Percentiles rank a stretch among this genome's conserved stretches.
These are phyloP conservation scores for Blastobotrys ciferrii DNA, from an alignment of 1,139 yeast genomes.

Conservation along the genomic window DNA sequence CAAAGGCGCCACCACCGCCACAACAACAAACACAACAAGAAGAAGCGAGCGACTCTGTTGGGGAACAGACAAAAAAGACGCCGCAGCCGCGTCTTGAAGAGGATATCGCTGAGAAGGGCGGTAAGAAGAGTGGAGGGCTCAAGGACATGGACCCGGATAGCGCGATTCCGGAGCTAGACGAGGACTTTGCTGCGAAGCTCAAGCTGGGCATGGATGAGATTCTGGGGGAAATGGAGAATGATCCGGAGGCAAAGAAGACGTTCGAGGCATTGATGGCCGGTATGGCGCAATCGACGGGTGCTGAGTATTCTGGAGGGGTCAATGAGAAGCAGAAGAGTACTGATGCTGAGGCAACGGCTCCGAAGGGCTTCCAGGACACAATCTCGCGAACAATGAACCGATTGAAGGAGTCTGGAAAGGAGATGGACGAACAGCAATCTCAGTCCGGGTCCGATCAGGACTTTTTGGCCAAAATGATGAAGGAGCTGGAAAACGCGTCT, in stretches of 20 bases:
- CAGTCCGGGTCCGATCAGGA: constrained; percentile 45
- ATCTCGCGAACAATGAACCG: constrained; percentile 81
- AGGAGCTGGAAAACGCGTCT: constrained; percentile 61
- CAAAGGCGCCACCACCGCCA: constrained; percentile 8
- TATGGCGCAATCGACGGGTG: constrained; percentile 43
- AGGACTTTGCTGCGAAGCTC: constrained; percentile 42
- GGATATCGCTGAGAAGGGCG: constrained; percentile 26
- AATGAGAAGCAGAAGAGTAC: constrained; percentile 15
- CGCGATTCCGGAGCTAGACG: constrained; percentile 45
- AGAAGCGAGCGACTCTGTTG: constrained; percentile 2
- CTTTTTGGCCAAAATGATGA: constrained; percentile 44
- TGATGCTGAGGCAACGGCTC: constrained; percentile 9
- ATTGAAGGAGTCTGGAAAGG: constrained; percentile 49
- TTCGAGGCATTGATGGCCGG: constrained; percentile 53
- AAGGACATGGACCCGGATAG: constrained; percentile 18
- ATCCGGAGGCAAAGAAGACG: constrained; percentile 60
- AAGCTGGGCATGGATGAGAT: constrained; percentile 43
- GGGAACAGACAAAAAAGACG: constrained; percentile 11
- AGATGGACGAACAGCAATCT: constrained; percentile 53
- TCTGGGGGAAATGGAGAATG: constrained; percentile 56
- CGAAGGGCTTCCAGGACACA: constrained; percentile 57
- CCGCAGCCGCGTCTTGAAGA: constrained; percentile 12
- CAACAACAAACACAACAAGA: not conserved
- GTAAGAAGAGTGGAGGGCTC: constrained; percentile 17
- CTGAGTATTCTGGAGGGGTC: constrained; percentile 19